phyloP scores from a whole-genome alignment of 2,329 filamentous ascomycete species.

The Decorospora gaudefroyi region DNA sequence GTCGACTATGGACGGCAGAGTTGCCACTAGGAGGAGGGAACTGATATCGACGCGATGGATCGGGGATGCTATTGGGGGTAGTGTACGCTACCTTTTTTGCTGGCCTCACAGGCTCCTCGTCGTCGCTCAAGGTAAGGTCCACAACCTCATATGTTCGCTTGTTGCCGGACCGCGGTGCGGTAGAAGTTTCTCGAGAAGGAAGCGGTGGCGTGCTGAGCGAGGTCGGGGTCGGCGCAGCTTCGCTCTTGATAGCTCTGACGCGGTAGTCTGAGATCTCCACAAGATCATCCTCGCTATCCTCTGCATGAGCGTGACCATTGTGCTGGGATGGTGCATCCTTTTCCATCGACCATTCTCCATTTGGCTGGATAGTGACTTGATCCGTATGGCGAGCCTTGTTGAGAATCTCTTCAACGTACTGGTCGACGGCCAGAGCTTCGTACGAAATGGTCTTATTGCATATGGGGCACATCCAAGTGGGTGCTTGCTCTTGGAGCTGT shows the following conservation, averaged over 20 bases:
- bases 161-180: slow-evolving; percentile 42
- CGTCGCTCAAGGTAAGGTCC: slow-evolving; percentile 55
- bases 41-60: slow-evolving; percentile 38
- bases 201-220: slow-evolving; percentile 53
- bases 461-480: slow-evolving; percentile 94
- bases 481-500: slow-evolving; percentile 91
- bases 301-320: slow-evolving; percentile 47
- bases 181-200: slow-evolving; percentile 51
- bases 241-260: slow-evolving; percentile 49
- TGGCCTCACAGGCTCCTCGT: slow-evolving; percentile 50
- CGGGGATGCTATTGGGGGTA: slow-evolving; percentile 45
- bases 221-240: slow-evolving; percentile 44
- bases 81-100: slow-evolving; percentile 50
- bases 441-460: slow-evolving; percentile 85
- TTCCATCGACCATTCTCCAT: slow-evolving; percentile 72
- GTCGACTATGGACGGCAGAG: slow-evolving; percentile 24
- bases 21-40: slow-evolving; percentile 26
- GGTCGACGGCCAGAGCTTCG: slow-evolving; percentile 82
- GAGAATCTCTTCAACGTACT: slow-evolving; percentile 90
- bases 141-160: slow-evolving; percentile 56
- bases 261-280: slow-evolving; percentile 52
- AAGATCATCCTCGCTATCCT: slow-evolving; percentile 53
- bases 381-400: slow-evolving; percentile 73
- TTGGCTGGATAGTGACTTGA: slow-evolving; percentile 86
- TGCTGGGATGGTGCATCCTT: slow-evolving; percentile 46